Evolutionary conservation across 805 yeast genomes (phyloP), one percentile per base, ranked within the genome.

Genomic region (Blastobotrys muscicola): DNA sequence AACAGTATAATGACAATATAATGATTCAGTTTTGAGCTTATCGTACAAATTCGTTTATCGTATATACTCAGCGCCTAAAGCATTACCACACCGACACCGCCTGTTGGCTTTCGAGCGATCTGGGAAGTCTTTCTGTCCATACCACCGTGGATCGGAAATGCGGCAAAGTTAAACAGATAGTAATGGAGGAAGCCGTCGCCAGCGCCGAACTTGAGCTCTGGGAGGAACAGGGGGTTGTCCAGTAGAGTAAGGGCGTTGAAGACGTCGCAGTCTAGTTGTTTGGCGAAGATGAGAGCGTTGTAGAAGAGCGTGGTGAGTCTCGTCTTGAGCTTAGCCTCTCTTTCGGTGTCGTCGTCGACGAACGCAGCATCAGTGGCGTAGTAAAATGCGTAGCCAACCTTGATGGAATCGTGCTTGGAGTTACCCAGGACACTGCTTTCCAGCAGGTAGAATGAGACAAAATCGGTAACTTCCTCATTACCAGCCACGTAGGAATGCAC

Each of bases 121-220:
- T 72, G 72, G 39, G 76, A 75, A 2, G 72, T 65, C 38, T 73
- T 68, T 8, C 69, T 63, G 46, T 76, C 78, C 20, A 85, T 64
- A 5, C 98, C 98, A 31, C 97, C 95, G 45, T 69, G 65, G 36
- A 92, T 75, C 3, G 86, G 87, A 64, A 76, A 76, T 3, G 94
- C 80, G 58, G 72, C 80, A 69, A 87, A 92, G 64, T 92, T 92
- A 74, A 92, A 92, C 50, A 92, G 67, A 60, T 92, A 92, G 64
- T 83, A 92, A 64, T 92, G 84, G 58, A 92, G 72, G 57, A 76
- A 75, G 0, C 98, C 98, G 61, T 90, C 97, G 36, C 98, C 98
- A 39, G 78, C 75, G 30, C 96, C 95, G 61, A 92, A 92, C 60
- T 85, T 85, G 64, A 84, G 72, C 33, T 83, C 79, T 20, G 85